Base-by-base conservation (phyloP, 495 filamentous ascomycete genomes). In the Lasiosphaeriaceae sp. region DNA sequence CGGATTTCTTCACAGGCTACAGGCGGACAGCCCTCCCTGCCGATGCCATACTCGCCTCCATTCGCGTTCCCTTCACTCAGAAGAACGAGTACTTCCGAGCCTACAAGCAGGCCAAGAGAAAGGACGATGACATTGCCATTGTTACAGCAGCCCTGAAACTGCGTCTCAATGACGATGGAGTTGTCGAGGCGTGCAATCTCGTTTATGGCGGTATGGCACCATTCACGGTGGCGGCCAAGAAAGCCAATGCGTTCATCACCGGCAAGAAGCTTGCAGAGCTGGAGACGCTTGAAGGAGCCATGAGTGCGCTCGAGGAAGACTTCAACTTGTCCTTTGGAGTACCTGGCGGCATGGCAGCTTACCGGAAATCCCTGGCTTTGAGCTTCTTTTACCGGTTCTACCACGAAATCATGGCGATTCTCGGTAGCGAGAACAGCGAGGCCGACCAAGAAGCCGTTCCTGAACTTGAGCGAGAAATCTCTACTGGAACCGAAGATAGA, bases 41-140 rank as follows among this genome's bases (percentile, higher is more conserved):
- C 35, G 84, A 96, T 70, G 89, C 90, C 0, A 85, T 97, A 61
- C 92, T 98, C 57, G 83, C 89, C 19, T 85, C 83, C 53, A 84
- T 98, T 34, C 85, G 88, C n/a, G 88, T 98, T 47, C 94, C 94
- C 0, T 69, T 86, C 17, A 84, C 88, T 0, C 75, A 71, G 61
- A 87, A 84, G 62, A 85, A 82, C 21, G 88, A 88, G 62, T 86
- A 83, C 60, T 81, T 92, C 58, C 77, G 83, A 17, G 84, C 93
- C 2, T 97, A 96, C 71, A 97, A 97, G 70, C 93, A 97, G 65
- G 84, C 93, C 0, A 97, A 97, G 77, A 77, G 93, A 50, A 96
- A 96, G 63, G 93, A 97, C 65, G 93, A 96, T 69, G 93, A 97
- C 73, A 96, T 96, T 67, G 93, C 93, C 11, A 96, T 97, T 56